Conservation (phyloP, 2,329 filamentous ascomycete genomes). For the Colletotrichum abscissum region DNA sequence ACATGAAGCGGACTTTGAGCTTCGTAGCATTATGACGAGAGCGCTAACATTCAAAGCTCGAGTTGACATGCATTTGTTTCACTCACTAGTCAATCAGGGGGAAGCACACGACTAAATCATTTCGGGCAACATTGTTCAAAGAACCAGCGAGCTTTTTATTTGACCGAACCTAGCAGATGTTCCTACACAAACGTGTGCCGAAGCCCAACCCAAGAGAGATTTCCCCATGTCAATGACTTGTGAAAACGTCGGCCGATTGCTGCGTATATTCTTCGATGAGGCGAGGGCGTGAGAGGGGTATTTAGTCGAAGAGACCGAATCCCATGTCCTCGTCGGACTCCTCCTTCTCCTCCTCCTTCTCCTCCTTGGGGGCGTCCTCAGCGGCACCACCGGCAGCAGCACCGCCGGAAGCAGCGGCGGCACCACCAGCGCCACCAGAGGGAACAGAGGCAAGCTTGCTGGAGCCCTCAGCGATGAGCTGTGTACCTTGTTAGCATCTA, state of each 20-base stretch:
- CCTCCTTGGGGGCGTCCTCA: conserved; percentile 71
- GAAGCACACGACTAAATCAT: neutral
- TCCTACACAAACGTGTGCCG: conserved; percentile 32
- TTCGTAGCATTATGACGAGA: too few relatives aligned
- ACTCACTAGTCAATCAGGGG: too few relatives aligned
- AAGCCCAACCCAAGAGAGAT: conserved; percentile 38
- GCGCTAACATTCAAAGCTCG: neutral
- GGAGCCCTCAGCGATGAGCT: conserved; percentile 93
- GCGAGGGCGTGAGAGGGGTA: conserved; percentile 43
- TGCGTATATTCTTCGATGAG: conserved; percentile 47
- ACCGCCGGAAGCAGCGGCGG: conserved; percentile 73
- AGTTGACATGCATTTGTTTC: neutral
- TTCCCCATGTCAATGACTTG: conserved; percentile 45
- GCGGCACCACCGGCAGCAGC: conserved; percentile 75
- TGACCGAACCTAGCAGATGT: conserved; percentile 34
- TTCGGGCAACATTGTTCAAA: conserved; percentile 21
- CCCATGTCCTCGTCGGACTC: conserved; percentile 49
- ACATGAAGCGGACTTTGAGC: too few relatives aligned
- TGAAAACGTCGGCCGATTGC: conserved; percentile 45
- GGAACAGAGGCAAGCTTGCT: conserved; percentile 97
- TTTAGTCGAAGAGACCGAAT: conserved; percentile 82
- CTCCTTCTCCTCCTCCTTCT: conserved; percentile 82
- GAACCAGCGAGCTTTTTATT: conserved; percentile 34
- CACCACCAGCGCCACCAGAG: conserved; percentile 86
- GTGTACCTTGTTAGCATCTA: conserved; percentile 33